These are phyloP conservation scores for Botrytis fabae DNA, from an alignment of 2,329 filamentous ascomycete genomes.

Conservation along the genomic window DNA sequence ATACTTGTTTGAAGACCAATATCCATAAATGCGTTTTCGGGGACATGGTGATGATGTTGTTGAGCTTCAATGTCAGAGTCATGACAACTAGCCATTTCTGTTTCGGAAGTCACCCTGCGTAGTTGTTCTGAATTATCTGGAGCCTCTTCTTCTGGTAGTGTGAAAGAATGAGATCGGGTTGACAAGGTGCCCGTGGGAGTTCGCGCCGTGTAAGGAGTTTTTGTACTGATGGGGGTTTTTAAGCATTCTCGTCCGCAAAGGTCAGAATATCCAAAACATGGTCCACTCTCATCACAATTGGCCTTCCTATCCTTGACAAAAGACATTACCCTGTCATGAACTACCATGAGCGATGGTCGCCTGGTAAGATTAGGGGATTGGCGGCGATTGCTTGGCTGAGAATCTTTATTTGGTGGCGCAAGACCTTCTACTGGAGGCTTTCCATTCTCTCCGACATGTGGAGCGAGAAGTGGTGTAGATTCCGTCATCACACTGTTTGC, in stretches of 20 bases:
- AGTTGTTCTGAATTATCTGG: conserved; percentile 6
- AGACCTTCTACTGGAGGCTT: background rate
- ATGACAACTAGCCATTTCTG: conserved; percentile 25
- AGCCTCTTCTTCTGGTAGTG: conserved; percentile 15
- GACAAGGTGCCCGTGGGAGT: conserved; percentile 27
- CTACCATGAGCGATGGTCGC: conserved; percentile 55
- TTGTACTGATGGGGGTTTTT: conserved; percentile 37
- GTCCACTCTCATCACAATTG: conserved; percentile 61
- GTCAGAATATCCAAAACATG: conserved; percentile 65
- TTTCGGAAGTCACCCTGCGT: conserved; percentile 23
- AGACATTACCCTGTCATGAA: conserved; percentile 59
- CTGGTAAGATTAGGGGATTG: conserved; percentile 35
- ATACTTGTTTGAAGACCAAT: conserved; percentile 96
- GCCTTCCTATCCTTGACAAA: conserved; percentile 65
- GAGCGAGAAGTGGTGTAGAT: conserved; percentile 35
- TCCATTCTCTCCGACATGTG: conserved; percentile 25
- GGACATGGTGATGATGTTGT: conserved; percentile 87
- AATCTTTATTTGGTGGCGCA: background rate
- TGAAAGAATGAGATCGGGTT: conserved; percentile 13
- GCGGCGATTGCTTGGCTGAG: conserved; percentile 19
- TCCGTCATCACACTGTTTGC: conserved; percentile 32
- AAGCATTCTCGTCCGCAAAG: conserved; percentile 67
- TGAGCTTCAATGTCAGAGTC: conserved; percentile 36
- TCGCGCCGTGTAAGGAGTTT: conserved; percentile 24
- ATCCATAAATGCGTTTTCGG: conserved; percentile 87